These are phyloP conservation scores for Luffa aegyptiaca DNA, from an alignment of 306 rosid genomes.

Conservation along the genomic window DNA sequence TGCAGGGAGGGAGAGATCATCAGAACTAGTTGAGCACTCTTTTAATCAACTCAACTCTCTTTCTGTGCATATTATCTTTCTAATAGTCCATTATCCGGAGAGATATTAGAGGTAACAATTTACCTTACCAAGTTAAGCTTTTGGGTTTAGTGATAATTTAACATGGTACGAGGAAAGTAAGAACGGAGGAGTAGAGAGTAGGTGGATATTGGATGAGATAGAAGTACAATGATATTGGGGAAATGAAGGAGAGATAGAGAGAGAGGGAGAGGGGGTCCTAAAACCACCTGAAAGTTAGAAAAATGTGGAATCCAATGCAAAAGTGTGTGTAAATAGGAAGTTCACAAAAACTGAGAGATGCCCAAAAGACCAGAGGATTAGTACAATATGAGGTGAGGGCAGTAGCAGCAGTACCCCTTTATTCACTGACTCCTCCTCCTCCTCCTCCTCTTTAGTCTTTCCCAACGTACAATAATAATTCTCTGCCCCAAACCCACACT, in stretches of 20 bases:
- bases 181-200: background rate
- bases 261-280: background rate
- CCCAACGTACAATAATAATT: background rate
- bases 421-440: background rate
- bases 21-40: too few relatives aligned
- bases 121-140: too few relatives aligned
- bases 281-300: slow-evolving; percentile 1
- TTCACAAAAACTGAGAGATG: slow-evolving; percentile 1
- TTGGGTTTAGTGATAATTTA: too few relatives aligned
- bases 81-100: too few relatives aligned
- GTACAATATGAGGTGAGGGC: background rate
- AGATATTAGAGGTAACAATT: too few relatives aligned
- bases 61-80: too few relatives aligned
- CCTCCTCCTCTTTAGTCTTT: too few relatives aligned
- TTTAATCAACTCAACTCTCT: too few relatives aligned
- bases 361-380: background rate
- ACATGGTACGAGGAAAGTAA: too few relatives aligned
- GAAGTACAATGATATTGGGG: background rate
- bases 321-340: background rate
- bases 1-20: too few relatives aligned
- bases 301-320: background rate
- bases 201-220: background rate
- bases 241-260: background rate
- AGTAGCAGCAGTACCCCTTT: background rate
- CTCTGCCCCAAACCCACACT: background rate